These are phyloP conservation scores for Cordyceps cateniannulata DNA, from an alignment of 2,329 filamentous ascomycete species.

Conservation along the genomic window DNA sequence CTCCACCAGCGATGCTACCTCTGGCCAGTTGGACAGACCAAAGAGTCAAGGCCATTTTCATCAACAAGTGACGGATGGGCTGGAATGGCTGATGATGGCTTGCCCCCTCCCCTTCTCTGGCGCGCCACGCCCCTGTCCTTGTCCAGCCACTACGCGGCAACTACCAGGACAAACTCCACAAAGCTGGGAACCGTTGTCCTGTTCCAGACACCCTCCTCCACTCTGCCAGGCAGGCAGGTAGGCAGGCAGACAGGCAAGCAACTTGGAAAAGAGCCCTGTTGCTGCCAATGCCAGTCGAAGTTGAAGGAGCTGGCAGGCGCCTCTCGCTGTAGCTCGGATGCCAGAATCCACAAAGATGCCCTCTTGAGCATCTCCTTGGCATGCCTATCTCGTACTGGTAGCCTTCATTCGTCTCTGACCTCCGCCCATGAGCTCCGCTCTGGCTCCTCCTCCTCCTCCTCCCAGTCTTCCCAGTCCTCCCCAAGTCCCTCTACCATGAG, in stretches of 20 bases:
- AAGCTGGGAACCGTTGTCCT: conserved; percentile 9
- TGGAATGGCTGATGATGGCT: conserved; percentile 3
- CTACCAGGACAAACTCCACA: conserved; percentile 1
- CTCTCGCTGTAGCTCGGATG: not conserved
- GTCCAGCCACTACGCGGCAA: conserved; percentile 9
- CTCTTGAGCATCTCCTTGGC: not conserved
- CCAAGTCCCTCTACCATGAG: not conserved
- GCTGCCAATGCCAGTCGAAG: no score
- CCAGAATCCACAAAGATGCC: not conserved
- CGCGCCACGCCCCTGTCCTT: not conserved
- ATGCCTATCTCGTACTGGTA: not conserved
- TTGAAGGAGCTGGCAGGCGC: not conserved
- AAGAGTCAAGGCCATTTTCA: no score
- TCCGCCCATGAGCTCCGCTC: not conserved
- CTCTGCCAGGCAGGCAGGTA: not conserved
- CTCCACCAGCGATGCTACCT: not conserved
- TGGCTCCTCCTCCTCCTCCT: no score
- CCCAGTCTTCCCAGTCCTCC: no score
- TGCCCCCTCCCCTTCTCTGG: not conserved
- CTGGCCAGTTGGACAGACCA: not conserved
- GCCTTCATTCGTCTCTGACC: not conserved
- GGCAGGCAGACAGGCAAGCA: no score
- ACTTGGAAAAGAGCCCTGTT: no score
- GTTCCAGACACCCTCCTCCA: not conserved
- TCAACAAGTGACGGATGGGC: no score